A percentile compares a stretch with the other conserved stretches of the same genome.
Evolutionary conservation across 1,284 basidiomycete genomes (phyloP).

Genomic region (Mycena sp.): DNA sequence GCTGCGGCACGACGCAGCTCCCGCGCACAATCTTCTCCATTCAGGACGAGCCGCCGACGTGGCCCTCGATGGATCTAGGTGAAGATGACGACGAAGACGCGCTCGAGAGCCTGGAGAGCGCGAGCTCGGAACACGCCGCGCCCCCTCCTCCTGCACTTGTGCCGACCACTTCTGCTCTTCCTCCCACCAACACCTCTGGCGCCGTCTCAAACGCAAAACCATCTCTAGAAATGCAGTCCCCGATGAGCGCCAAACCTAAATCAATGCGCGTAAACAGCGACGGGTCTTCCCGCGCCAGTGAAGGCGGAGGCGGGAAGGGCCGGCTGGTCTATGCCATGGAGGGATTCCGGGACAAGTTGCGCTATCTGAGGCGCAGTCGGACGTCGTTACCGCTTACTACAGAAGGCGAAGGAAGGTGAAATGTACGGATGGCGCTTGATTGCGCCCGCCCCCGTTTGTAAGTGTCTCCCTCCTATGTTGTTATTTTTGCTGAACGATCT

Average conservation of each 20-base stretch:
- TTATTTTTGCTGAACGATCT: neutral
- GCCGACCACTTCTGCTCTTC: neutral
- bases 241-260: slow-evolving; percentile 2
- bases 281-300: slow-evolving; percentile 13
- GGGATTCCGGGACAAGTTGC: slow-evolving; percentile 26
- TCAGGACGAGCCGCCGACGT: slow-evolving; percentile 86
- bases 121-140: slow-evolving; percentile 12
- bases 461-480: neutral
- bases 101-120: slow-evolving; percentile 27
- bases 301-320: slow-evolving; percentile 10
- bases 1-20: slow-evolving; percentile 52
- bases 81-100: slow-evolving; percentile 29
- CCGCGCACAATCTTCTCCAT: slow-evolving; percentile 84
- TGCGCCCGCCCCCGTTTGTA: neutral
- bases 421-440: neutral
- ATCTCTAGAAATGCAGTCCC: slow-evolving; percentile 11
- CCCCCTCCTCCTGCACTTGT: neutral
- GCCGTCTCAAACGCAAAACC: neutral
- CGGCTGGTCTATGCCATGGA: slow-evolving; percentile 24
- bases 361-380: slow-evolving; percentile 27
- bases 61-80: slow-evolving; percentile 59
- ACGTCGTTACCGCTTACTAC: slow-evolving; percentile 35
- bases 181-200: slow-evolving; percentile 5
- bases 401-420: slow-evolving; percentile 13
- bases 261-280: slow-evolving; percentile 18